Evolutionary conservation across 2,329 filamentous ascomycete species (phyloP).

Genomic region (Aspergillus glaucus): DNA sequence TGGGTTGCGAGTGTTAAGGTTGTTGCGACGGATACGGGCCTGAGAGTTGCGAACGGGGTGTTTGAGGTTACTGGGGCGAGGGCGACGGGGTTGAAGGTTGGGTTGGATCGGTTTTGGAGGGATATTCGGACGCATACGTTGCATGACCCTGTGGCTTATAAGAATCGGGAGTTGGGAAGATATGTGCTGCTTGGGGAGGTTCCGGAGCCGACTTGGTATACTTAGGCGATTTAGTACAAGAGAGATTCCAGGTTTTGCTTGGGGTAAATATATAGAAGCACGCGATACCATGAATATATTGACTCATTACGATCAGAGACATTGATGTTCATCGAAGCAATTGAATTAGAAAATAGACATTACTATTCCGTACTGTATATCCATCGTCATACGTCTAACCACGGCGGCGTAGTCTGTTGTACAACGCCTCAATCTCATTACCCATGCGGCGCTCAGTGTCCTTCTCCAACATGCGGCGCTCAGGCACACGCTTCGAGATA

Average conservation of each 20-base stretch:
- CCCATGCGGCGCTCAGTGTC: constrained; percentile 25
- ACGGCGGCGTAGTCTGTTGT: neutral
- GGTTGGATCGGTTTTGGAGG: constrained; percentile 60
- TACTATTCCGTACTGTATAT: too few species aligned
- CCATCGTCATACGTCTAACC: neutral
- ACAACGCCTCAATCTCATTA: constrained; percentile 19
- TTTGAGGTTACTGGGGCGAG: constrained; percentile 60
- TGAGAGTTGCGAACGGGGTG: constrained; percentile 54
- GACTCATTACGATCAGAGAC: too few species aligned
- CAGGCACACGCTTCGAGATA: constrained; percentile 23
- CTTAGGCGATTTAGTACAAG: constrained; percentile 26
- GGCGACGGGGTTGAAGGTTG: constrained; percentile 53
- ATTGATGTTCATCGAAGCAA: too few species aligned
- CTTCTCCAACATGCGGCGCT: constrained; percentile 19
- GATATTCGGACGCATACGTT: constrained; percentile 61
- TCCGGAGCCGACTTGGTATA: constrained; percentile 58
- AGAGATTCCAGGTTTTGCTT: neutral
- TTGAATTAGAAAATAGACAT: too few species aligned
- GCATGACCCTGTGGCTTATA: constrained; percentile 63
- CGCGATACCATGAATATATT: neutral
- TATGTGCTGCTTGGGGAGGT: constrained; percentile 52
- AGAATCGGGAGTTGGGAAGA: constrained; percentile 56
- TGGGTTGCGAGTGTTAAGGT: constrained; percentile 59
- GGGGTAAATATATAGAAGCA: neutral
- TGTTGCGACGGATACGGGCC: constrained; percentile 54